phyloP scores from a whole-genome alignment of 2,329 filamentous ascomycete genomes.

The Aspergillus awamori region DNA sequence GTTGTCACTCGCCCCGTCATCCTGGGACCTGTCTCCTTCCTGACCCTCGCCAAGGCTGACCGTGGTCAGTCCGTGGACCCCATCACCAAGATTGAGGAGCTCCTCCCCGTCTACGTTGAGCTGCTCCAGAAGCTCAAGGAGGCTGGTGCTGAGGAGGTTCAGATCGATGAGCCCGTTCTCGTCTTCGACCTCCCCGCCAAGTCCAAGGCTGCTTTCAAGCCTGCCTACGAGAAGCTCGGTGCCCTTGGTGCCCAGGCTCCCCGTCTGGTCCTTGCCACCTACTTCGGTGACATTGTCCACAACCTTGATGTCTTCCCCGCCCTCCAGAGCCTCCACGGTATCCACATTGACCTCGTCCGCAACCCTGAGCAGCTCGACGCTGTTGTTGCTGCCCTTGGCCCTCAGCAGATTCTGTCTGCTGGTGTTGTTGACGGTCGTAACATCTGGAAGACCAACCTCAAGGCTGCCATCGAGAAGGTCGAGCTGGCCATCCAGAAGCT shows the following conservation, averaged over 20 bases:
- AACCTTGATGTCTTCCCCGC: slow-evolving; percentile 89
- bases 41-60: slow-evolving; percentile 96
- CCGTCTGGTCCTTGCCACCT: slow-evolving; percentile 88
- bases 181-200: slow-evolving; percentile 90
- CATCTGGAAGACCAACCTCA: slow-evolving; percentile 99
- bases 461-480: slow-evolving; percentile 86
- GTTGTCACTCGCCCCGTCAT: slow-evolving; percentile 91
- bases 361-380: slow-evolving; percentile 96
- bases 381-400: slow-evolving; percentile 78
- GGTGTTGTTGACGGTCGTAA: slow-evolving; percentile 99
- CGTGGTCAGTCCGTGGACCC: slow-evolving; percentile 90
- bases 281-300: slow-evolving; percentile 99
- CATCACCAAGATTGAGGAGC: slow-evolving; percentile 90
- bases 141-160: slow-evolving; percentile 92
- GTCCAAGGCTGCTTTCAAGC: slow-evolving; percentile 97
- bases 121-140: slow-evolving; percentile 91
- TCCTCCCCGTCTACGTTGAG: slow-evolving; percentile 92
- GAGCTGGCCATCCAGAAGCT: slow-evolving; percentile 93
- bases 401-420: slow-evolving; percentile 86
- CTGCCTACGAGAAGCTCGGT: slow-evolving; percentile 85
- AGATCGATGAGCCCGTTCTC: slow-evolving; percentile 97
- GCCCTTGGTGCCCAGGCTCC: slow-evolving; percentile 76
- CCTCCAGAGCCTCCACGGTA: slow-evolving; percentile 71
- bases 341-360: slow-evolving; percentile 95
- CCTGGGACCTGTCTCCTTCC: slow-evolving; percentile 95